These are phyloP conservation scores for Boletus albobrunnescens DNA, from an alignment of 1,284 basidiomycete species.

Conservation along the genomic window DNA sequence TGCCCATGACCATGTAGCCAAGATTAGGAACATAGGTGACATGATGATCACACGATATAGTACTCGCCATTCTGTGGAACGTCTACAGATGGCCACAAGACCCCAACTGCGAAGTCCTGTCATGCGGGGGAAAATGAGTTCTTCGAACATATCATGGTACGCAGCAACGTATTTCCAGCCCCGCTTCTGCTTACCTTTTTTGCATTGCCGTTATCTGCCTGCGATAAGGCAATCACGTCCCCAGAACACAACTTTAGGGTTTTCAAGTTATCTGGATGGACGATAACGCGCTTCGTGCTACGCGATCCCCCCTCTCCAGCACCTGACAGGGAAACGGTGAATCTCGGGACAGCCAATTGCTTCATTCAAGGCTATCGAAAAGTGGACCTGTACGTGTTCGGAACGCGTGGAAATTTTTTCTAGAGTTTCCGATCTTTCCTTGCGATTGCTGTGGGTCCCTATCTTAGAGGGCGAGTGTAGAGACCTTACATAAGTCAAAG, in stretches of 20 bases:
- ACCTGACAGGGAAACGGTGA: conserved; percentile 41
- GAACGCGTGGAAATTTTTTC: neutral
- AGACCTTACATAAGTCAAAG: too few relatives aligned
- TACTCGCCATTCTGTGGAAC: conserved; percentile 53
- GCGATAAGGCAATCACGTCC: conserved; percentile 60
- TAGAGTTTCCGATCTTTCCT: neutral
- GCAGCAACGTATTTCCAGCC: conserved; percentile 14
- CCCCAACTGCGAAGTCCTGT: conserved; percentile 60
- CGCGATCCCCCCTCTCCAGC: conserved; percentile 43
- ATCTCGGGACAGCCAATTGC: conserved; percentile 40
- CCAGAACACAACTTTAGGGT: conserved; percentile 62
- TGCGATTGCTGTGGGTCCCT: neutral
- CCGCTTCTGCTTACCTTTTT: conserved; percentile 35
- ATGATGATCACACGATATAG: conserved; percentile 4
- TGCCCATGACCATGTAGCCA: conserved; percentile 12
- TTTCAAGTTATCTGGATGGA: conserved; percentile 66
- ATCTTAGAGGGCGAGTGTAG: too few relatives aligned
- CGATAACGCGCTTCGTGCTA: conserved; percentile 57
- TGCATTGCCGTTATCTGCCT: conserved; percentile 32
- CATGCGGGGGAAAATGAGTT: conserved; percentile 18
- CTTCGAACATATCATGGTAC: conserved; percentile 8
- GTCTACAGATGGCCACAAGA: conserved; percentile 68
- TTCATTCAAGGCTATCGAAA: neutral
- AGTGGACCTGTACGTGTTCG: neutral
- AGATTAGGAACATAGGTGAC: conserved; percentile 20